These are phyloP conservation scores for Penstemon newberryi DNA, from an alignment of 257 asterid species.

Conservation along the genomic window DNA sequence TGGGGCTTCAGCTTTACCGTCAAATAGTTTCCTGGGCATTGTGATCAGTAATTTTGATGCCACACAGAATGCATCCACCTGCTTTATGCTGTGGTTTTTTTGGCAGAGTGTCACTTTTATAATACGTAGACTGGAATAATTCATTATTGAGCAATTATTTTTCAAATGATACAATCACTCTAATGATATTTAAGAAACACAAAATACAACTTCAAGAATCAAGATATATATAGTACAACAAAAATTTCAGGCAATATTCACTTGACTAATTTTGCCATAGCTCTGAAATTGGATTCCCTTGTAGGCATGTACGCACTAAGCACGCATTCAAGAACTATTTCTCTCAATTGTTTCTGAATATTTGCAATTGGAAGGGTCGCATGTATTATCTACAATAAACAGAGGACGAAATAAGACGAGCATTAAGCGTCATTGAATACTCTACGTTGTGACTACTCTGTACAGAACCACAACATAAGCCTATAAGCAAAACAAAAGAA, in stretches of 20 bases:
- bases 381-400: slow-evolving; percentile 56
- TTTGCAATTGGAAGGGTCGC: slow-evolving; percentile 73
- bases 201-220: background rate
- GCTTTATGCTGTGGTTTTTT: too few species aligned
- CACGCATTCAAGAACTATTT: slow-evolving; percentile 52
- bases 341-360: slow-evolving; percentile 58
- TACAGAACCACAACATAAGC: too few species aligned
- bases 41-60: too few species aligned
- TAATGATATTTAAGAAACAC: background rate
- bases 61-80: too few species aligned
- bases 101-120: too few species aligned
- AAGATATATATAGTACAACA: background rate
- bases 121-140: too few species aligned
- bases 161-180: background rate
- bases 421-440: background rate
- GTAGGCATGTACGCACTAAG: slow-evolving; percentile 42
- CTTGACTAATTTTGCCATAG: slow-evolving; percentile 54
- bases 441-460: too few species aligned
- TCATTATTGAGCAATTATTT: background rate
- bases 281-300: slow-evolving; percentile 63
- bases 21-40: too few species aligned
- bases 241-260: background rate
- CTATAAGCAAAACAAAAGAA: too few species aligned
- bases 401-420: slow-evolving; percentile 8
- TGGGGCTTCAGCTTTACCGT: too few species aligned